A percentile compares a stretch with the other conserved stretches of the same genome.
These are phyloP conservation scores for Thelonectria rubi DNA, from an alignment of 2,329 filamentous ascomycete genomes.

Conservation along the genomic window DNA sequence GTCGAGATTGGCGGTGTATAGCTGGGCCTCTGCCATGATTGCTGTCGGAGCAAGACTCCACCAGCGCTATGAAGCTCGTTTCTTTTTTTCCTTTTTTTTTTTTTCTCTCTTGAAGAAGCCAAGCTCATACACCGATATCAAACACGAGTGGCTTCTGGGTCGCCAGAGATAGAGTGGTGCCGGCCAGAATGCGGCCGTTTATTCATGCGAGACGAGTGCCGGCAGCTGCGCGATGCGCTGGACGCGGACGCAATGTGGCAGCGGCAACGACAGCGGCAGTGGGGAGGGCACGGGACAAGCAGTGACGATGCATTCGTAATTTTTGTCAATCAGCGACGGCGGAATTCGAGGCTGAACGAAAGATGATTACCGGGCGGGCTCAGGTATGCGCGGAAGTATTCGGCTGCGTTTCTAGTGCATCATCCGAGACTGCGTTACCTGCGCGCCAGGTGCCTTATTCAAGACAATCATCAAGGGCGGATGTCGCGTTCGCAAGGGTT, in stretches of 20 bases:
- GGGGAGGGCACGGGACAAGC: conserved; percentile 1
- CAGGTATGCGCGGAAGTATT: conserved; percentile 11
- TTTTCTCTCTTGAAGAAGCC: neutral
- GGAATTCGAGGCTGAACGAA: neutral
- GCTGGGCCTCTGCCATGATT: conserved; percentile 42
- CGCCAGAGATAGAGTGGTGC: conserved; percentile 13
- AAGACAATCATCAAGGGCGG: neutral
- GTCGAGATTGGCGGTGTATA: conserved; percentile 63
- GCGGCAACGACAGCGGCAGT: no score
- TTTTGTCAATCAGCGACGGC: conserved; percentile 3
- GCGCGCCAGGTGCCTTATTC: neutral
- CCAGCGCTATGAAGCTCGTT: conserved; percentile 13
- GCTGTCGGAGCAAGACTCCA: conserved; percentile 33
- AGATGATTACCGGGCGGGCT: no score
- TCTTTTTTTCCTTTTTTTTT: neutral
- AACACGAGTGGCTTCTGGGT: conserved; percentile 6
- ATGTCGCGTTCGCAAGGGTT: neutral
- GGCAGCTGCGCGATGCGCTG: conserved; percentile 21
- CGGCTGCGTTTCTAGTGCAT: conserved; percentile 10
- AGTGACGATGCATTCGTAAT: neutral
- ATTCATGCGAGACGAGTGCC: conserved; percentile 16
- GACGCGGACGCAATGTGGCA: conserved; percentile 7
- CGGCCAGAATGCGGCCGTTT: neutral
- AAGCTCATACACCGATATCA: neutral
- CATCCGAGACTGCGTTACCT: conserved; percentile 8